Conservation (phyloP, 2,329 filamentous ascomycete species). For the Hypomyces rosellus region DNA sequence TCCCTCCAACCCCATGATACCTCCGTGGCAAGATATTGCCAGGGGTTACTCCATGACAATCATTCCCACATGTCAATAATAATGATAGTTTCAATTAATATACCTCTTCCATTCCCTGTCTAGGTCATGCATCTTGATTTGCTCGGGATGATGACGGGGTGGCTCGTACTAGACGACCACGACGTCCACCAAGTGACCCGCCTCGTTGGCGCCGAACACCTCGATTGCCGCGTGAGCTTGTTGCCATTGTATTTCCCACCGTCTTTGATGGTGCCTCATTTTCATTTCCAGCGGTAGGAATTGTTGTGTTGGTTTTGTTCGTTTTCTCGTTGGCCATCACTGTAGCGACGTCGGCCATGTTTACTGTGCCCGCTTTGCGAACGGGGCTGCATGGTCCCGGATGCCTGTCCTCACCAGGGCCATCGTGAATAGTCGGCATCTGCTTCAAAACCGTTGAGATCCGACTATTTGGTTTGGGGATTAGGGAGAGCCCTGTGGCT, state of each 20-base stretch:
- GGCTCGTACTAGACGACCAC: constrained; percentile 16
- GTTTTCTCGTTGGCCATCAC: neutral
- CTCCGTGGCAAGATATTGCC: no score
- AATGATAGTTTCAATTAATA: no score
- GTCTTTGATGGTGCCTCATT: constrained; percentile 12
- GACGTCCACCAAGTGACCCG: constrained; percentile 21
- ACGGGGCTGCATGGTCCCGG: neutral
- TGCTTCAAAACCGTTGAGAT: constrained; percentile 10
- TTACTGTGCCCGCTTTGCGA: neutral
- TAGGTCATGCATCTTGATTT: neutral
- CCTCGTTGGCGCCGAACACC: constrained; percentile 21
- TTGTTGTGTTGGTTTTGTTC: neutral
- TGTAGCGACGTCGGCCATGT: neutral
- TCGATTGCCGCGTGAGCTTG: constrained; percentile 14
- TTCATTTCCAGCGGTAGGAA: neutral
- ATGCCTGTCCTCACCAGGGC: constrained; percentile 3
- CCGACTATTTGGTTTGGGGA: constrained; percentile 19
- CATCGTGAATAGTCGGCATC: neutral
- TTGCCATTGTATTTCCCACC: neutral
- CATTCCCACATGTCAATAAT: no score
- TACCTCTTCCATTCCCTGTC: no score
- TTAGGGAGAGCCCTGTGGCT: constrained; percentile 17
- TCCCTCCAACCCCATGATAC: neutral
- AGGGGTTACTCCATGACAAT: no score
- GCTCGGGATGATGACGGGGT: neutral